A percentile compares a stretch with the other conserved stretches of the same genome.
Evolutionary conservation across 2,329 filamentous ascomycete species (phyloP).

Genomic region (Trichoderma guizhouense): DNA sequence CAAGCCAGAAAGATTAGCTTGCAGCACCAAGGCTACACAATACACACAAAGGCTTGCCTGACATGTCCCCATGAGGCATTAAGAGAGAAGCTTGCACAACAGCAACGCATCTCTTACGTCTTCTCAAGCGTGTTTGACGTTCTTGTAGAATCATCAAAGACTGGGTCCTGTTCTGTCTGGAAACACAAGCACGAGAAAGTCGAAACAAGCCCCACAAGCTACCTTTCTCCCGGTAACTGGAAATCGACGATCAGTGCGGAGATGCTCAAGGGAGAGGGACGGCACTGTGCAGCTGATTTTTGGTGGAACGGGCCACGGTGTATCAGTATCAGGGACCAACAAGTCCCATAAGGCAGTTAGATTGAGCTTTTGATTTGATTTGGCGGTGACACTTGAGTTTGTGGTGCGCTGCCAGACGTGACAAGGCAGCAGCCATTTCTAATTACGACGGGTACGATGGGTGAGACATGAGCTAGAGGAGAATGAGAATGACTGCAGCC

Average conservation of each 20-base stretch:
- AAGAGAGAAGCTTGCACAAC: neutral
- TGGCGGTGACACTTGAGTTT: neutral
- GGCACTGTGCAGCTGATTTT: neutral
- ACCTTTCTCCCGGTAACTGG: constrained; percentile 12
- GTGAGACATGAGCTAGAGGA: neutral
- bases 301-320: neutral
- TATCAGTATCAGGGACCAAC: neutral
- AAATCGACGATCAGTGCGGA: constrained; percentile 19
- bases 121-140: neutral
- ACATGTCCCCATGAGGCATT: neutral
- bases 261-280: constrained; percentile 5
- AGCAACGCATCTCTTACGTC: neutral
- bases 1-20: neutral
- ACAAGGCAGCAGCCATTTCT: neutral
- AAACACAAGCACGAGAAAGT: neutral
- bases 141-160: neutral
- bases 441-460: neutral
- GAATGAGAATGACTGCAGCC: neutral
- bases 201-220: constrained; percentile 9
- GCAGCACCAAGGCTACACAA: neutral
- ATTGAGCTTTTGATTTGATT: neutral
- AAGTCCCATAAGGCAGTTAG: neutral
- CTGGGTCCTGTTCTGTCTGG: neutral
- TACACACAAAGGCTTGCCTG: neutral
- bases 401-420: neutral